Conservation (phyloP, 768 basidiomycete genomes). For the Tricholoma sp. region DNA sequence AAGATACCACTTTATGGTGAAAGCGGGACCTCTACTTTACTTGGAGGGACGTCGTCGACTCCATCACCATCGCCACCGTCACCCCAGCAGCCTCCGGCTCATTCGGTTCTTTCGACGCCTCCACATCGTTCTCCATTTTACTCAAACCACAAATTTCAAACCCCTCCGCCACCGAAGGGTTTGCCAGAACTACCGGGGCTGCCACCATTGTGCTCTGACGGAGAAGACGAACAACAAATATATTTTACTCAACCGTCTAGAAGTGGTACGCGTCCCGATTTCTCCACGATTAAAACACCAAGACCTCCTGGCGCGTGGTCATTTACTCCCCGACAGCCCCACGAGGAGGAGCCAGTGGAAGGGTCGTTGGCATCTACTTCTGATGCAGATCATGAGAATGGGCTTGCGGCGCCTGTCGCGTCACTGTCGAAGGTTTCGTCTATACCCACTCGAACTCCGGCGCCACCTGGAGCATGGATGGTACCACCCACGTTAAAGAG, state of each 20-base stretch:
- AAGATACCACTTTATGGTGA: slow-evolving; percentile 5
- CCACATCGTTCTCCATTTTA: slow-evolving; percentile 38
- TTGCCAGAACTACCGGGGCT: slow-evolving; percentile 66
- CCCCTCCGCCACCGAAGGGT: slow-evolving; percentile 57
- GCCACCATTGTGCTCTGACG: slow-evolving; percentile 53
- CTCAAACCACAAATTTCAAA: slow-evolving; percentile 47
- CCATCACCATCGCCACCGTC: slow-evolving; percentile 25
- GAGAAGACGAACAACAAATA: slow-evolving; percentile 19
- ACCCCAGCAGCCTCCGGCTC: slow-evolving; percentile 7
- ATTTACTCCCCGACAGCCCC: slow-evolving; percentile 21
- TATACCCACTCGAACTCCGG: slow-evolving; percentile 52
- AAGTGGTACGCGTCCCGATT: slow-evolving; percentile 7
- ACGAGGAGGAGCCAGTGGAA: slow-evolving; percentile 6
- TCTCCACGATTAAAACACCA: slow-evolving; percentile 20
- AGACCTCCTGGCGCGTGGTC: slow-evolving; percentile 34
- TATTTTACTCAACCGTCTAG: slow-evolving; percentile 6
- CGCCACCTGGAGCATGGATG: slow-evolving; percentile 65
- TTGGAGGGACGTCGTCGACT: slow-evolving; percentile 18
- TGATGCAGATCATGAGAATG: slow-evolving; percentile 24
- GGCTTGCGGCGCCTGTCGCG: slow-evolving; percentile 41
- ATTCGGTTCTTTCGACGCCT: slow-evolving; percentile 37
- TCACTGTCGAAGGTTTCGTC: slow-evolving; percentile 47
- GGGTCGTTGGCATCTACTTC: slow-evolving; percentile 17
- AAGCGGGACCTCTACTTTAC: slow-evolving; percentile 4
- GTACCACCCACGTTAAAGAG: slow-evolving; percentile 53